A percentile compares a stretch with the other conserved stretches of the same genome.
These are phyloP conservation scores for Xylariales sp. DNA, from an alignment of 2,329 filamentous ascomycete genomes.

Conservation along the genomic window DNA sequence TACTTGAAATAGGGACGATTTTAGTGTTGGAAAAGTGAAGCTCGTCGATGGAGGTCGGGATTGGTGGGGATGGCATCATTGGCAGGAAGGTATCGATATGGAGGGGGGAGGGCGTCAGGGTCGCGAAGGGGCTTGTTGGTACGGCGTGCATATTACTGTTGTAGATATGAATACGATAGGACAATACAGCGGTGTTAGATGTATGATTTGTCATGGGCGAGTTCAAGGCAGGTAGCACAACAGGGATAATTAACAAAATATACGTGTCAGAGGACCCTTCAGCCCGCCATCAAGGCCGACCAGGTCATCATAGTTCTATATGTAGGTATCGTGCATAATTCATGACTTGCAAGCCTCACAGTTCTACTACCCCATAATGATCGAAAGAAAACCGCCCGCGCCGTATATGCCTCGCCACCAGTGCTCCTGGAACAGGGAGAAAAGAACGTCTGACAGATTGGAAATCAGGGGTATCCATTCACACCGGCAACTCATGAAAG, in stretches of 20 bases:
- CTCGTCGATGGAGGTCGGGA: constrained; percentile 10
- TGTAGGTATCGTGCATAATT: constrained; percentile 5
- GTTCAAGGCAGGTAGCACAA: too few species aligned
- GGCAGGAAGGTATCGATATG: constrained; percentile 10
- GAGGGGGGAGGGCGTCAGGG: constrained; percentile 3
- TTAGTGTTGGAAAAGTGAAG: too few species aligned
- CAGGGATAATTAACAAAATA: background rate
- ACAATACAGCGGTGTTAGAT: too few species aligned
- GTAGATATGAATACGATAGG: too few species aligned
- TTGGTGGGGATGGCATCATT: constrained; percentile 12
- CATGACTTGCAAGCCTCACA: background rate
- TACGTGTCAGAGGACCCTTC: background rate
- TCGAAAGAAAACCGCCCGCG: background rate
- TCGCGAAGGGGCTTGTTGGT: constrained; percentile 11
- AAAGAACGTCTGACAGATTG: background rate
- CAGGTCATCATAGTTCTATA: background rate
- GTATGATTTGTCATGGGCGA: too few species aligned
- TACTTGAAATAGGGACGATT: too few species aligned
- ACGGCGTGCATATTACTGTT: too few species aligned
- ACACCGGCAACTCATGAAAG: too few species aligned
- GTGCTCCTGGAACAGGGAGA: background rate
- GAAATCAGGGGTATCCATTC: background rate
- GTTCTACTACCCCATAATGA: background rate
- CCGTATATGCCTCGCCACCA: background rate
- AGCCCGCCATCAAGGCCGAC: background rate